A percentile compares a stretch with the other conserved stretches of the same genome.
phyloP scores from a whole-genome alignment of 139 green algal genomes.

The Coelastrella sp. region DNA sequence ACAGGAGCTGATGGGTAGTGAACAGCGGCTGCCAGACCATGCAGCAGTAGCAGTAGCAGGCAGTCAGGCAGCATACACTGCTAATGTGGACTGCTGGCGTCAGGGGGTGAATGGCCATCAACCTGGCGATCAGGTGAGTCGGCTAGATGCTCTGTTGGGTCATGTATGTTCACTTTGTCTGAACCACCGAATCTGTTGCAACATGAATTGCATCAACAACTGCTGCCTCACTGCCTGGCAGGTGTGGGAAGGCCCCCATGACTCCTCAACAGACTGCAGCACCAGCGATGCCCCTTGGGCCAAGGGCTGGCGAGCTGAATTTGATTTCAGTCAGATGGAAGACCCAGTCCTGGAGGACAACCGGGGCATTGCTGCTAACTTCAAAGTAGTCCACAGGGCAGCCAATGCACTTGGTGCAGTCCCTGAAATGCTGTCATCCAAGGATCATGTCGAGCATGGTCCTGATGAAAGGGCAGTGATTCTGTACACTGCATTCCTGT shows the following conservation, averaged over 20 bases:
- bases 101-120: too few relatives aligned
- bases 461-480: conserved; percentile 78
- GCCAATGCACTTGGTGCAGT: conserved; percentile 69
- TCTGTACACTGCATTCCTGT: conserved; percentile 81
- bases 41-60: too few relatives aligned
- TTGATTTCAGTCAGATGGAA: conserved; percentile 60
- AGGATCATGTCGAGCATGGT: conserved; percentile 75
- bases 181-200: neutral
- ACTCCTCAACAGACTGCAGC: neutral
- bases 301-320: conserved; percentile 60
- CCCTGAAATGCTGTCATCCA: conserved; percentile 73
- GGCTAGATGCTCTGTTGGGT: too few relatives aligned
- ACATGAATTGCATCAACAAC: neutral
- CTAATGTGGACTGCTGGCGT: too few relatives aligned
- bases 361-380: conserved; percentile 73
- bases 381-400: conserved; percentile 61
- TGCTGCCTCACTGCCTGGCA: neutral
- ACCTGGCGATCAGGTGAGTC: too few relatives aligned
- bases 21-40: neutral
- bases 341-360: conserved; percentile 7
- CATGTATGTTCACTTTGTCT: too few relatives aligned
- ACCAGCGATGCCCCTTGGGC: neutral
- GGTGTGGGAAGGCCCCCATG: neutral
- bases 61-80: too few relatives aligned
- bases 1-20: neutral